Percentiles rank a stretch among this genome's conserved stretches.
phyloP scores from a whole-genome alignment of 495 filamentous ascomycete genomes.

The Neurospora tetraspora region DNA sequence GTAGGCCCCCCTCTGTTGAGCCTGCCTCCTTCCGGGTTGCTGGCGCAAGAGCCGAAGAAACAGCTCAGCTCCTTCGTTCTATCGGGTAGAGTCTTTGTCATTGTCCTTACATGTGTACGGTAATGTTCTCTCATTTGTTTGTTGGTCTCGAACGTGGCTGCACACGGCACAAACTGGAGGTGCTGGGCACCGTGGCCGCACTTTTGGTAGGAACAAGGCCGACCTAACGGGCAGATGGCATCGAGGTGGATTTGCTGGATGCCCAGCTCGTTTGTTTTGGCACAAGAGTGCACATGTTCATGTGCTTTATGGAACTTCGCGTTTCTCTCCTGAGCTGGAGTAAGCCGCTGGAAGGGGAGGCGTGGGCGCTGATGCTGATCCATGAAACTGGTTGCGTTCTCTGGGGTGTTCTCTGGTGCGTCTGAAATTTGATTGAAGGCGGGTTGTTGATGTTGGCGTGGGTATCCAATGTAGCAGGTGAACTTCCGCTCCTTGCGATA shows the following conservation, averaged over 20 bases:
- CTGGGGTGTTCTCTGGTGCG: no score
- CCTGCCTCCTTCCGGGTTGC: not conserved
- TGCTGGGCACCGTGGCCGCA: not conserved
- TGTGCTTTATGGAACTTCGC: not conserved
- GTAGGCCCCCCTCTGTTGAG: not conserved
- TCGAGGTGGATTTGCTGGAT: not conserved
- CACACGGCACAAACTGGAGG: not conserved
- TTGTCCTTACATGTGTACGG: not conserved
- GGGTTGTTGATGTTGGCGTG: not conserved
- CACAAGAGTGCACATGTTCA: not conserved
- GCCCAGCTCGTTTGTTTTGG: not conserved
- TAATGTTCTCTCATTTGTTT: not conserved
- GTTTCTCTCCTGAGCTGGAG: no score
- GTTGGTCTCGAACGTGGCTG: not conserved
- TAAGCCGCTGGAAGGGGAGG: no score
- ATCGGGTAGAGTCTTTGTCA: not conserved
- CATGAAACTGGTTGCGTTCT: no score
- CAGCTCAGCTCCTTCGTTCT: accelerated
- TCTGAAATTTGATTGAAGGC: no score
- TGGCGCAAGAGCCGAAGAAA: not conserved
- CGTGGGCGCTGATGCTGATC: no score
- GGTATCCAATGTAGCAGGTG: not conserved
- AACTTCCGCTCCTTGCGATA: not conserved
- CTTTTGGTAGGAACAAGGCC: not conserved
- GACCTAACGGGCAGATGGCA: not conserved